Percentiles rank a stretch among this genome's conserved stretches.
Evolutionary conservation across 805 yeast species (phyloP).

Genomic region (Saccharomycopsis guyanensis): DNA sequence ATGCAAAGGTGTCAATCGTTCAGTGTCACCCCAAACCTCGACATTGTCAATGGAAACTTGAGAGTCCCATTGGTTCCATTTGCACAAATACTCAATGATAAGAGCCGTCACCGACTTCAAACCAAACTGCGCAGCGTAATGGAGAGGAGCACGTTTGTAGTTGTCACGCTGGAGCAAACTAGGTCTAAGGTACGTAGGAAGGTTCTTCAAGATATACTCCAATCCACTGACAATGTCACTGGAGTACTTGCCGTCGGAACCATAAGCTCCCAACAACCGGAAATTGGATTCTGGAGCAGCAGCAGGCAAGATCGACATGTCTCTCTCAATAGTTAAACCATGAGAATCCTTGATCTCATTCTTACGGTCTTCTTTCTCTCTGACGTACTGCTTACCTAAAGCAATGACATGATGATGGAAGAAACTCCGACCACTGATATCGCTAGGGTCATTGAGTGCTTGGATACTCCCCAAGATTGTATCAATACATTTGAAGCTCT

Average conservation of each 20-base stretch:
- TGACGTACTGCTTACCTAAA: constrained; percentile 50
- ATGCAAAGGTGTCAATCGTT: constrained; percentile 73
- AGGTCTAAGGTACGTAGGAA: constrained; percentile 47
- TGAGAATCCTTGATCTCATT: constrained; percentile 1
- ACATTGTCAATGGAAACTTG: constrained; percentile 48
- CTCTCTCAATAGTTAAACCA: constrained; percentile 15
- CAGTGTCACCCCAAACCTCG: constrained; percentile 61
- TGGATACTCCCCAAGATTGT: constrained; percentile 44
- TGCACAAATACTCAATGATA: constrained; percentile 45
- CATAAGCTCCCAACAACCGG: constrained; percentile 45
- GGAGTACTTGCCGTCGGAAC: constrained; percentile 57
- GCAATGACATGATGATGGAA: constrained; percentile 78
- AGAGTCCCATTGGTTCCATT: constrained; percentile 53
- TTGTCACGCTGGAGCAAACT: constrained; percentile 62
- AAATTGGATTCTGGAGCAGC: constrained; percentile 45
- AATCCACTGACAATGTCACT: constrained; percentile 54
- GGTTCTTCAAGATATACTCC: constrained; percentile 45
- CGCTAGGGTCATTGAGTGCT: constrained; percentile 54
- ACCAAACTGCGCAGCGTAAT: constrained; percentile 86
- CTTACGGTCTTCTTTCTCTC: constrained; percentile 22
- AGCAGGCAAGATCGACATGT: constrained; percentile 32
- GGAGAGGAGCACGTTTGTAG: constrained; percentile 78
- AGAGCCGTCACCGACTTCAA: constrained; percentile 53
- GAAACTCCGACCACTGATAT: constrained; percentile 75
- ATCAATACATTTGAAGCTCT: constrained; percentile 51